Conservation (phyloP, 192 early-diverging fungal species). For the Obelidium mucronatum region DNA sequence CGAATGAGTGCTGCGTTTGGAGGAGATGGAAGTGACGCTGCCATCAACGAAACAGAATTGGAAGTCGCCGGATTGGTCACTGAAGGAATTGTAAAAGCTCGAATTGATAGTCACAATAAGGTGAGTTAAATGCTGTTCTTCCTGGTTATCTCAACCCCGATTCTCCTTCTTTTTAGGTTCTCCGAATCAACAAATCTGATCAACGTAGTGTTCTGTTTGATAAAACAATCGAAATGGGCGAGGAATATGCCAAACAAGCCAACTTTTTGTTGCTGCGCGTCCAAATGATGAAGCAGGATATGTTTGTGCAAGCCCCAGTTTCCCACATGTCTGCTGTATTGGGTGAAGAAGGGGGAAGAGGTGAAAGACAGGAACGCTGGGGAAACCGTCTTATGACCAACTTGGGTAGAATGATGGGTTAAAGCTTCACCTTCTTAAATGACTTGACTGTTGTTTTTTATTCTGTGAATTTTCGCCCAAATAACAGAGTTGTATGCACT, state of each 20-base stretch:
- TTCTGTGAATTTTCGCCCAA: not conserved
- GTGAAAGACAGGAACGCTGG: not conserved
- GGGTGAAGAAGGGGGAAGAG: not conserved
- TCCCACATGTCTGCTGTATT: not conserved
- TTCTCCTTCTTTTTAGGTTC: slow-evolving; percentile 51
- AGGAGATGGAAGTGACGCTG: slow-evolving; percentile 41
- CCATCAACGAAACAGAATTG: slow-evolving; percentile 66
- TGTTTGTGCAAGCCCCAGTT: slow-evolving; percentile 38
- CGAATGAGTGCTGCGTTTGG: slow-evolving; percentile 78
- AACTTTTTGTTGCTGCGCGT: slow-evolving; percentile 70
- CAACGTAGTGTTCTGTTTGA: slow-evolving; percentile 74
- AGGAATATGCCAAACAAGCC: slow-evolving; percentile 70
- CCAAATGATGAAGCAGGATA: slow-evolving; percentile 56
- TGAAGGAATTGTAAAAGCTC: slow-evolving; percentile 73
- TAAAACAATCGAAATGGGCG: slow-evolving; percentile 67
- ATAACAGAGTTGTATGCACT: not conserved
- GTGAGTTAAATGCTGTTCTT: slow-evolving; percentile 42
- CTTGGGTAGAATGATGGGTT: too few relatives aligned
- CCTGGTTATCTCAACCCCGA: not conserved
- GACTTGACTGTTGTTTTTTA: too few relatives aligned
- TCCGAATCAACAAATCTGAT: slow-evolving; percentile 72
- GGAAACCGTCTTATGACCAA: not conserved
- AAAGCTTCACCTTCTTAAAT: too few relatives aligned
- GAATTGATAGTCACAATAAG: slow-evolving; percentile 91
- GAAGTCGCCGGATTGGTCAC: slow-evolving; percentile 75